Evolutionary conservation across 139 green algal species (phyloP).

Genomic region (Haematococcus lacustris): DNA sequence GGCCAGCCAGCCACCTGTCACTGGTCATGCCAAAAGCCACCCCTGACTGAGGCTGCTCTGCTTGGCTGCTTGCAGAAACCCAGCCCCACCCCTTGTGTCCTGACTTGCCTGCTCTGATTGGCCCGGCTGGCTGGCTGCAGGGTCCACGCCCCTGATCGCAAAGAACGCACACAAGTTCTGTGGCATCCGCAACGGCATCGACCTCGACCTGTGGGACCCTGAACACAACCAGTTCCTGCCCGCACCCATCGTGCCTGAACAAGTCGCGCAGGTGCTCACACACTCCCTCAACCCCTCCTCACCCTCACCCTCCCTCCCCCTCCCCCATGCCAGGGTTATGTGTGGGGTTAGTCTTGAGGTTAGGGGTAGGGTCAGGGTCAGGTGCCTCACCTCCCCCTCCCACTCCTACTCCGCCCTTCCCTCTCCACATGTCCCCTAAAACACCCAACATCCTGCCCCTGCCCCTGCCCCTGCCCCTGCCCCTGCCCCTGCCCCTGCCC

Average conservation of each 20-base stretch:
- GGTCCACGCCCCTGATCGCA: slow-evolving; percentile 50
- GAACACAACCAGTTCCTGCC: slow-evolving; percentile 71
- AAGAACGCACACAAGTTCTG: slow-evolving; percentile 65
- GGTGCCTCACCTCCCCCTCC: neutral
- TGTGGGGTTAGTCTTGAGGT: neutral
- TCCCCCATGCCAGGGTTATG: neutral
- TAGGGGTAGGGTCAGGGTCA: neutral
- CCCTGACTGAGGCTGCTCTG: too few species aligned
- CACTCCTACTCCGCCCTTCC: neutral
- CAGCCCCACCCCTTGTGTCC: too few species aligned
- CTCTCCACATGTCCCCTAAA: neutral
- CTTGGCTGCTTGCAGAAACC: too few species aligned
- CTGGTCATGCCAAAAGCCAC: neutral
- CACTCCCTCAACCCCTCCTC: too few species aligned
- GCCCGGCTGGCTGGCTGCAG: too few species aligned
- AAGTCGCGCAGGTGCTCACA: slow-evolving; percentile 43
- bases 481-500: too few species aligned
- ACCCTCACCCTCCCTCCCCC: too few species aligned
- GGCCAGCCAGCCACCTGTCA: neutral
- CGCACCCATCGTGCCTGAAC: slow-evolving; percentile 29
- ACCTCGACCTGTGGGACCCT: slow-evolving; percentile 95
- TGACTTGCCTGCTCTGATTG: too few species aligned
- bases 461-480: too few species aligned
- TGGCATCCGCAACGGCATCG: slow-evolving; percentile 92
- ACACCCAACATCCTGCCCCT: neutral